Percentiles rank a stretch among this genome's conserved stretches.
These are phyloP conservation scores for Penicillium fuscoglaucum DNA, from an alignment of 2,329 filamentous ascomycete genomes.

Conservation along the genomic window DNA sequence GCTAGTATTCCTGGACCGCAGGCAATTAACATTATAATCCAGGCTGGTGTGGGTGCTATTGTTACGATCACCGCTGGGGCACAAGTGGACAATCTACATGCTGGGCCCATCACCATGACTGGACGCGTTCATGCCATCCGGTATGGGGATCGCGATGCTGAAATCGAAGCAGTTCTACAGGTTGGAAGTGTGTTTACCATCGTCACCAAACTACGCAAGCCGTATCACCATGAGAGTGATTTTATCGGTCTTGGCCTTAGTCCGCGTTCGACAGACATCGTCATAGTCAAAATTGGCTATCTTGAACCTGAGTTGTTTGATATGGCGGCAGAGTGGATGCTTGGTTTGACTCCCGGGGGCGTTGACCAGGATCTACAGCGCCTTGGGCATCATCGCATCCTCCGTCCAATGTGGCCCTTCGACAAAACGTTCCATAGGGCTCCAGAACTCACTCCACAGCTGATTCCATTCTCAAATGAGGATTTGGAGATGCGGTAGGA, in stretches of 20 bases:
- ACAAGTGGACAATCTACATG: slow-evolving; percentile 51
- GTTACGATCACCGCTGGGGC: slow-evolving; percentile 56
- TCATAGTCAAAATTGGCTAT: slow-evolving; percentile 59
- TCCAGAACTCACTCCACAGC: slow-evolving; percentile 39
- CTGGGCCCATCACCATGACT: slow-evolving; percentile 53
- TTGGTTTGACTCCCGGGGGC: slow-evolving; percentile 55
- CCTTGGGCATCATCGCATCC: slow-evolving; percentile 51
- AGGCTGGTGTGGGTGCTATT: slow-evolving; percentile 49
- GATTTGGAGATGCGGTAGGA: neutral
- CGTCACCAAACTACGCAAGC: slow-evolving; percentile 54
- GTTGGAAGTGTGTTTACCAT: slow-evolving; percentile 55
- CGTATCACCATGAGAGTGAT: slow-evolving; percentile 55
- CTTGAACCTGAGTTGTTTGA: slow-evolving; percentile 56
- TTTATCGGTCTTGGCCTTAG: slow-evolving; percentile 52
- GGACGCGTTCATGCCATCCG: slow-evolving; percentile 54
- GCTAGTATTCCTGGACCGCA: slow-evolving; percentile 53
- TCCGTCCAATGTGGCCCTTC: slow-evolving; percentile 53
- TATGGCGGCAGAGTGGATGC: slow-evolving; percentile 58
- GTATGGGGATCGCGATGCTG: slow-evolving; percentile 52
- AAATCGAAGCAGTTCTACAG: slow-evolving; percentile 52
- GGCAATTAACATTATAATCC: slow-evolving; percentile 45
- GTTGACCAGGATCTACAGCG: slow-evolving; percentile 55
- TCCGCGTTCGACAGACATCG: slow-evolving; percentile 51
- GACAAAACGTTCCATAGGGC: slow-evolving; percentile 37
- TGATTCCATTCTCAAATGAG: slow-evolving; percentile 38